Conservation (phyloP, 768 basidiomycete genomes). For the Suillus discolor region DNA sequence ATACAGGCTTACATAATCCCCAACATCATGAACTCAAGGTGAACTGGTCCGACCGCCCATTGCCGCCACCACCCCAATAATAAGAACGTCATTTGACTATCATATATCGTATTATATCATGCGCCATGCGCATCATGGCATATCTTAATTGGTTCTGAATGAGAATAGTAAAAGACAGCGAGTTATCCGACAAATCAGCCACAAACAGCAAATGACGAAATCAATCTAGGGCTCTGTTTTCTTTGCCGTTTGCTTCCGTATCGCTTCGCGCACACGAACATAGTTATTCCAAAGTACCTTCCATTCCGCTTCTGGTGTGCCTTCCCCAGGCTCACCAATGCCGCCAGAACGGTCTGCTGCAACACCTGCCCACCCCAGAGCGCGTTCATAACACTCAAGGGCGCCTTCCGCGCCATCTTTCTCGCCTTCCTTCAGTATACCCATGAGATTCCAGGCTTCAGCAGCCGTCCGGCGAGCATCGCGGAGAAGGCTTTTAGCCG, state of each 20-base stretch:
- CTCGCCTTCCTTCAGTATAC: slow-evolving; percentile 57
- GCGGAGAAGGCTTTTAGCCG: slow-evolving; percentile 60
- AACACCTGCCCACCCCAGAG: slow-evolving; percentile 67
- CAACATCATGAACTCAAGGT: neutral
- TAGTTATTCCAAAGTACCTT: slow-evolving; percentile 62
- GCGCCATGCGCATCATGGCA: neutral
- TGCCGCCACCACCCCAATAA: neutral
- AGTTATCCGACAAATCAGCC: neutral
- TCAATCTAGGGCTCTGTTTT: neutral
- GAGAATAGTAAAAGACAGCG: neutral
- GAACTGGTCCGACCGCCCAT: neutral
- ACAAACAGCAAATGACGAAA: neutral
- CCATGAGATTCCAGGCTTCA: slow-evolving; percentile 76
- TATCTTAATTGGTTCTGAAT: neutral
- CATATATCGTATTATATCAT: neutral
- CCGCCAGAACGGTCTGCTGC: slow-evolving; percentile 38
- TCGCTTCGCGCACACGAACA: slow-evolving; percentile 44
- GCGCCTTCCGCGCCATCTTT: slow-evolving; percentile 39
- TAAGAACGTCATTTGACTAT: neutral
- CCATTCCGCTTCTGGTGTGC: slow-evolving; percentile 63
- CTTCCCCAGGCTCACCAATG: slow-evolving; percentile 48
- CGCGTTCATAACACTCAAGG: slow-evolving; percentile 67
- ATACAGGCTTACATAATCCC: too few species aligned
- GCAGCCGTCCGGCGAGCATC: slow-evolving; percentile 73
- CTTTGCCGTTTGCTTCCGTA: slow-evolving; percentile 14